phyloP scores from a whole-genome alignment of 1,284 basidiomycete genomes.

The Puccinia novopanici region DNA sequence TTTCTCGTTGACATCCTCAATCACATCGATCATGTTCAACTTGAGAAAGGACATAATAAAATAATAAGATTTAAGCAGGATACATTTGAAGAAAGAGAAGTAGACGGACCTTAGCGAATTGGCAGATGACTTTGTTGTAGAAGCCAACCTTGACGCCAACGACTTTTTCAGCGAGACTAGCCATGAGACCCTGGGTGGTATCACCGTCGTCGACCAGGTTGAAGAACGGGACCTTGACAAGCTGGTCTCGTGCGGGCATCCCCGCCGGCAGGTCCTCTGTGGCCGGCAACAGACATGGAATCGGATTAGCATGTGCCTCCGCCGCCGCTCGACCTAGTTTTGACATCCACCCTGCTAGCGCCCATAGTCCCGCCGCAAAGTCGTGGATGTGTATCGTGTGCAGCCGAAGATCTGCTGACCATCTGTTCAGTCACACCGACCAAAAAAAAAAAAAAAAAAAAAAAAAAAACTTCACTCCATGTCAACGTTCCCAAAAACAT shows the following conservation, averaged over 20 bases:
- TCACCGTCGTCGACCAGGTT: constrained; percentile 71
- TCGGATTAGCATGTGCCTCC: constrained; percentile 26
- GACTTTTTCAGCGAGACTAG: constrained; percentile 70
- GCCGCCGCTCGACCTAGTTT: constrained; percentile 22
- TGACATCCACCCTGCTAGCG: constrained; percentile 49
- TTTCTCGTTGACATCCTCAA: constrained; percentile 49
- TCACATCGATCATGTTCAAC: constrained; percentile 49
- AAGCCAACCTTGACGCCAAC: constrained; percentile 70
- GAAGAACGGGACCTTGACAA: constrained; percentile 52
- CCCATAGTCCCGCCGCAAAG: constrained; percentile 46
- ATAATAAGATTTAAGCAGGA: background rate
- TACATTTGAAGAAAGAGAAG: background rate
- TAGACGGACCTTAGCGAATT: constrained; percentile 67
- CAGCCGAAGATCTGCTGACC: constrained; percentile 46
- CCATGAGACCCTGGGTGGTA: constrained; percentile 74
- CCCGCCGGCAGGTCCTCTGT: constrained; percentile 51
- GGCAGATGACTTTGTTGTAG: constrained; percentile 60
- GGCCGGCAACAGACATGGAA: constrained; percentile 39
- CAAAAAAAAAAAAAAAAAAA: constrained; percentile 4
- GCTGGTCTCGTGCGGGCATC: constrained; percentile 50
- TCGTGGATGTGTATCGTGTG: constrained; percentile 50
- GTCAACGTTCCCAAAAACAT: constrained; percentile 38
- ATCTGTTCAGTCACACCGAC: constrained; percentile 7
- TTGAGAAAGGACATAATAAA: background rate
- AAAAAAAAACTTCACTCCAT: constrained; percentile 8